Conservation (phyloP, 2,329 filamentous ascomycete species). For the Fusarium piperis region DNA sequence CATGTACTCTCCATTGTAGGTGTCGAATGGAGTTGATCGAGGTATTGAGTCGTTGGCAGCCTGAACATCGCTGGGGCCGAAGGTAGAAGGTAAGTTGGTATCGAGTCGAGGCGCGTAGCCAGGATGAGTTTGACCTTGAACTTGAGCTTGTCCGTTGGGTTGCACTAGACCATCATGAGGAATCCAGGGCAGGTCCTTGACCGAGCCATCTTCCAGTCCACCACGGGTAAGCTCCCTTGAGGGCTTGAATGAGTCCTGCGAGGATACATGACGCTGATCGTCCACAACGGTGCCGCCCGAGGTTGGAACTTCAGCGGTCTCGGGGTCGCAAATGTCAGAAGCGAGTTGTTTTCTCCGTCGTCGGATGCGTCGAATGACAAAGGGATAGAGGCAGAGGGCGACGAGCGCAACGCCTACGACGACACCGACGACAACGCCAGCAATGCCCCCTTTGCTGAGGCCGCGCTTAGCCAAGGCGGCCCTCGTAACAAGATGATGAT, state of each 20-base stretch:
- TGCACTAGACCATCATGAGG: constrained; percentile 27
- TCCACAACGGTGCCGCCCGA: constrained; percentile 16
- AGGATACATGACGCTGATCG: constrained; percentile 48
- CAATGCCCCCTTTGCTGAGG: constrained; percentile 49
- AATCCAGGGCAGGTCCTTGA: constrained; percentile 42
- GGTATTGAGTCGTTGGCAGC: constrained; percentile 27
- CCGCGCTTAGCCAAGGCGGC: constrained; percentile 40
- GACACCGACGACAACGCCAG: constrained; percentile 51
- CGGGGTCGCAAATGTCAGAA: constrained; percentile 40
- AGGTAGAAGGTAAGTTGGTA: constrained; percentile 19
- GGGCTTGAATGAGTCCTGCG: constrained; percentile 50
- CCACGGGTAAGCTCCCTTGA: constrained; percentile 44
- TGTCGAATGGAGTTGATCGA: constrained; percentile 34
- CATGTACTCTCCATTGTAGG: constrained; percentile 41
- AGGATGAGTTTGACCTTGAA: constrained; percentile 5
- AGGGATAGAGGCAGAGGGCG: constrained; percentile 52
- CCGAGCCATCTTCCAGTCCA: constrained; percentile 32
- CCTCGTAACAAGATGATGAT: constrained; percentile 28
- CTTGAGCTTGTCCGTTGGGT: constrained; percentile 20
- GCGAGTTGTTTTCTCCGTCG: constrained; percentile 40
- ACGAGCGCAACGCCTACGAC: constrained; percentile 47
- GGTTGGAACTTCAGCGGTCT: constrained; percentile 41
- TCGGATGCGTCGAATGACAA: constrained; percentile 48
- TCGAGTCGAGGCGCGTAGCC: constrained; percentile 26
- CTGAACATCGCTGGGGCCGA: constrained; percentile 10